These are phyloP conservation scores for Mycena crocata DNA, from an alignment of 768 basidiomycete species.

Conservation along the genomic window DNA sequence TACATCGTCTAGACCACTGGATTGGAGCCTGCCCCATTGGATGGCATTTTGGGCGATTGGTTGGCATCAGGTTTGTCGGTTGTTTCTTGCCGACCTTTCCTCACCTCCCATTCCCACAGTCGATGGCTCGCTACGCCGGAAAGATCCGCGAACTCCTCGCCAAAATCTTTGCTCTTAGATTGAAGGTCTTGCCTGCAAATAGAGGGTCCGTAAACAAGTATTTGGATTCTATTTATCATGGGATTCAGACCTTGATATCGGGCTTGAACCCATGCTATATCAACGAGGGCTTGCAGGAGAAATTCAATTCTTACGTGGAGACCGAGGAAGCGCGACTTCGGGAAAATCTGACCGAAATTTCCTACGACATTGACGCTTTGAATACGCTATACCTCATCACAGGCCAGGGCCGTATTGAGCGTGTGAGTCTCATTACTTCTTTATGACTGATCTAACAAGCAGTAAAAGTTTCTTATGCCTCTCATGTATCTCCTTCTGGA, in stretches of 20 bases:
- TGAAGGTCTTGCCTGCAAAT: slow-evolving; percentile 25
- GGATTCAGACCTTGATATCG: slow-evolving; percentile 24
- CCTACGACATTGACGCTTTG: slow-evolving; percentile 47
- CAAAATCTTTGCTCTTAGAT: slow-evolving; percentile 31
- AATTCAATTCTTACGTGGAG: slow-evolving; percentile 40
- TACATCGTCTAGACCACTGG: slow-evolving; percentile 41
- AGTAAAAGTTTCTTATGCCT: slow-evolving; percentile 47
- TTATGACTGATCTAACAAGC: not conserved
- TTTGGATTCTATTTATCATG: slow-evolving; percentile 28
- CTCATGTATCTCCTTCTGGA: slow-evolving; percentile 48
- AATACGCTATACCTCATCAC: slow-evolving; percentile 43
- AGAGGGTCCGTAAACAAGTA: slow-evolving; percentile 30
- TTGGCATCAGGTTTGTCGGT: slow-evolving; percentile 24
- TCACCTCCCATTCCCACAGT: slow-evolving; percentile 8
- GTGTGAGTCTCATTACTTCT: slow-evolving; percentile 36
- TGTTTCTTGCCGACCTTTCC: not conserved
- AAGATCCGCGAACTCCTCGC: slow-evolving; percentile 32
- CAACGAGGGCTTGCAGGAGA: slow-evolving; percentile 36
- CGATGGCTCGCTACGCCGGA: slow-evolving; percentile 26
- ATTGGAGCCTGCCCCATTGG: slow-evolving; percentile 41
- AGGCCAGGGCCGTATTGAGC: slow-evolving; percentile 48
- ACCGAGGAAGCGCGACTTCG: slow-evolving; percentile 41
- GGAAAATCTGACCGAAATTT: slow-evolving; percentile 40
- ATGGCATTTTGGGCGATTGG: slow-evolving; percentile 45
- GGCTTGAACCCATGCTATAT: slow-evolving; percentile 36